Evolutionary conservation across 306 rosid species (phyloP), one percentile per base, ranked within the genome.

Genomic region (Cucumis melo): DNA sequence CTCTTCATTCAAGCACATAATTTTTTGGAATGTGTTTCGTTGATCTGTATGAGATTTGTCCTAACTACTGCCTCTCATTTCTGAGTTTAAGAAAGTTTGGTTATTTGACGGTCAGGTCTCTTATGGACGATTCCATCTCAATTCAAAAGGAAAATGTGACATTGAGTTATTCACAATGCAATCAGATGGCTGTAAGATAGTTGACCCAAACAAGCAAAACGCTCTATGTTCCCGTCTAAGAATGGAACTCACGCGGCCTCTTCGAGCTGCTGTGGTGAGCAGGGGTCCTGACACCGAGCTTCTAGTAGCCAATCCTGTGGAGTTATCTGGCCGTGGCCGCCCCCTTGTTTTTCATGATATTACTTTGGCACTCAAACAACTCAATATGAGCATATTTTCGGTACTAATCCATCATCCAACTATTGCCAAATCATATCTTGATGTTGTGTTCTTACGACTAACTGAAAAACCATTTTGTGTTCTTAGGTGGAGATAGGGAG

Each of bases 221-320:
- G 82, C 83, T 5, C 57, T 88, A 62, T 77, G 87, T 56, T 80
- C 87, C 34, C 88, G 88, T 63, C 54, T 88, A 78, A 81, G 83
- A 81, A 85, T 80, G 88, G 90, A 88, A 77, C 88, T 88, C 23
- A 64, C 80, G 15, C 85, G 76, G 44, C 92, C 88, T 50, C 88
- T 88, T 46, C 81, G 90, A 76, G 87, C 83, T 39, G 78, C 82
- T 14, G 85, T 76, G n/a, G 84, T 85, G 39, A 84, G 85, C 84
- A 80, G 83, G 60, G 92, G 90, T 23, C 90, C 92, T 10, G 90
- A 88, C 76, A 84, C 85, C 0, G 92, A 88, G 83, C 86, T 88
- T 73, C 77, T 88, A 66, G 92, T 88, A 48, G 90, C 90, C 9
- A 88, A 88, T 63, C 90, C 90, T 0, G 92, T 88, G 38, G 92